Base-by-base conservation (phyloP, 306 rosid species). In the Ochetophila trinervis region DNA sequence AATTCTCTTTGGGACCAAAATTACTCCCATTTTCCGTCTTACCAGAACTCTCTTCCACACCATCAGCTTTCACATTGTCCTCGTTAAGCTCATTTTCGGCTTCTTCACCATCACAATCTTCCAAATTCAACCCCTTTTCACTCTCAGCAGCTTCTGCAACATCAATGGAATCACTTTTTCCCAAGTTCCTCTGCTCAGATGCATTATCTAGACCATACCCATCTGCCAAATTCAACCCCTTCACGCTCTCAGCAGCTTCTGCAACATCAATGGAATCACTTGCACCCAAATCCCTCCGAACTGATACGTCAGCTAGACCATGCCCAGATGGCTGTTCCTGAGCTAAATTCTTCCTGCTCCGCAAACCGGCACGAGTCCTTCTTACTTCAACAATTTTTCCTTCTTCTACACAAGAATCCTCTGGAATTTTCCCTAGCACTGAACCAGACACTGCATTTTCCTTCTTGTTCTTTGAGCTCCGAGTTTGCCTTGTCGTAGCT, bases 331-430 rank as follows among this genome's bases (percentile, higher is more conserved):
- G 57, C 60, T 77, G 78, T 23, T 76, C 68, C 37, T 16, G 42
- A 5, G 55, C 56, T 27, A 71, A 45, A 53, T 77, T 72, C 74
- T 56, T 76, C 58, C 57, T 81, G 53, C 78, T 69, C 64, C 70
- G 71, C 1, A 57, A 24, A 34, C 71, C 76, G 0, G 17, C 84
- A 50, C 76, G 63, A 2, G 54, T 76, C 73, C 18, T 73, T 72
- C 57, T 76, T 5, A 42, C 67, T 76, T 61, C 88, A 21, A 71
- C 57, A 63, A 80, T 77, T 71, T 59, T 59, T 69, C 68, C 67
- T n/a, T 42, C 45, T 5, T 66, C 77, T 56, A 72, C 53, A 16
- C 37, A 23, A 17, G 74, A 76, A 65, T 70, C 44, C 57, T 75
- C 82, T 2, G 59, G 49, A 50, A 68, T 76, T 5, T 52, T 69